Percentiles rank a stretch among this genome's conserved stretches.
Conservation (phyloP, 306 rosid species). For the Dryas alaskensis region DNA sequence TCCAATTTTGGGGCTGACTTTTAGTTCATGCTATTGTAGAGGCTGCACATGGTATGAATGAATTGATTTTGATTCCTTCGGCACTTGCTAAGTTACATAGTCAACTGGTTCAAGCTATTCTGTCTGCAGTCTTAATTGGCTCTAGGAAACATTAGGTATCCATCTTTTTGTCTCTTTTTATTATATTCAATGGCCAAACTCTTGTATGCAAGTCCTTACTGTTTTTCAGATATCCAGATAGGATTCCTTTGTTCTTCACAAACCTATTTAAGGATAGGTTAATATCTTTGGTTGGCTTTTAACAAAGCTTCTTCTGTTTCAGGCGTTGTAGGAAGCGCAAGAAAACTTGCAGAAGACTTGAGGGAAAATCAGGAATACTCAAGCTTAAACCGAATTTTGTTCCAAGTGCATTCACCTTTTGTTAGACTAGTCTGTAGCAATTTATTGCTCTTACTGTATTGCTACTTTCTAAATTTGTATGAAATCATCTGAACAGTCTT, state of each 20-base stretch:
- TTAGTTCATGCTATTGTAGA: constrained; percentile 4
- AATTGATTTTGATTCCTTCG: constrained; percentile 2
- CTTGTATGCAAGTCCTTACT: neutral
- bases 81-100: constrained; percentile 14
- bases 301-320: constrained; percentile 1
- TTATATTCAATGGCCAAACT: neutral
- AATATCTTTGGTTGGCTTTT: neutral
- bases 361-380: constrained; percentile 18
- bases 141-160: constrained; percentile 13
- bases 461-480: constrained; percentile 7
- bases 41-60: constrained; percentile 16
- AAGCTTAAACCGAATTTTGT: constrained; percentile 20
- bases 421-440: constrained; percentile 21
- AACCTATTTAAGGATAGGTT: neutral
- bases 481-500: constrained; percentile 27
- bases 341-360: constrained; percentile 15
- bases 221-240: neutral
- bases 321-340: constrained; percentile 16
- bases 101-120: constrained; percentile 12
- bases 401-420: constrained; percentile 21
- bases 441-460: constrained; percentile 16
- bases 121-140: constrained; percentile 7
- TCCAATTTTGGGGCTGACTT: constrained; percentile 5
- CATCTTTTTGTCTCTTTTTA: neutral
- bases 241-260: neutral